These are phyloP conservation scores for Rhododendron williamsianum DNA, from an alignment of 148 eudicot genomes.

Conservation along the genomic window DNA sequence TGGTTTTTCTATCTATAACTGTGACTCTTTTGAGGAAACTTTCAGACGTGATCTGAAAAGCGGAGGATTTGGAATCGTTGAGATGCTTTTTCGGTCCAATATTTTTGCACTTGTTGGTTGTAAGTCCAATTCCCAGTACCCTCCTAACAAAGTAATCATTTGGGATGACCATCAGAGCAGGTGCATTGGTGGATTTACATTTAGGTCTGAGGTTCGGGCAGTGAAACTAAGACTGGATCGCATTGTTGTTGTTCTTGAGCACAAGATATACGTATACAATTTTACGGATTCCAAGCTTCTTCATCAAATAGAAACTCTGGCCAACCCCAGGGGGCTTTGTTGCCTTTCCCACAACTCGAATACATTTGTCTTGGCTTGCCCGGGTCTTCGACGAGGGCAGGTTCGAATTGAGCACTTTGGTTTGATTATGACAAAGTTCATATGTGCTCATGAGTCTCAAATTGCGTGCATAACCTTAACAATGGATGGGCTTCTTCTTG, in stretches of 20 bases:
- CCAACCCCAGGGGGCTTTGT: conserved; percentile 41
- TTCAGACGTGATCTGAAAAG: conserved; percentile 30
- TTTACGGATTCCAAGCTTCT: conserved; percentile 30
- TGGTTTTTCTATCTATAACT: conserved; percentile 31
- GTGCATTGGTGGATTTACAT: conserved; percentile 31
- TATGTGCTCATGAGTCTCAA: conserved; percentile 36
- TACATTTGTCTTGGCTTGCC: conserved; percentile 29
- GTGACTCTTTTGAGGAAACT: conserved; percentile 35
- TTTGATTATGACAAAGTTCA: conserved; percentile 23
- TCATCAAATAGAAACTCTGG: conserved; percentile 39
- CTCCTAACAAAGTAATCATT: conserved; percentile 21
- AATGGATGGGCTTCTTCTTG: conserved; percentile 31
- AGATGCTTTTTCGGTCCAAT: conserved; percentile 40
- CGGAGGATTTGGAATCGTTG: conserved; percentile 31
- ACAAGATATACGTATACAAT: conserved; percentile 34
- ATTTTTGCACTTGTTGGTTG: conserved; percentile 34
- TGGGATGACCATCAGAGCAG: conserved; percentile 15
- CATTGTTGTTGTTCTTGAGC: conserved; percentile 34
- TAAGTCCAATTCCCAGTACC: conserved; percentile 32
- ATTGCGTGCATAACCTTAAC: conserved; percentile 33
- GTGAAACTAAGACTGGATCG: conserved; percentile 26
- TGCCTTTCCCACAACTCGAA: conserved; percentile 26
- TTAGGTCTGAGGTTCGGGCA: conserved; percentile 34
- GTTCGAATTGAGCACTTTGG: conserved; percentile 38
- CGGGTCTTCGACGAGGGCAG: conserved; percentile 35